Conservation (phyloP, 2,329 filamentous ascomycete genomes). For the Aspergillus vadensis region DNA sequence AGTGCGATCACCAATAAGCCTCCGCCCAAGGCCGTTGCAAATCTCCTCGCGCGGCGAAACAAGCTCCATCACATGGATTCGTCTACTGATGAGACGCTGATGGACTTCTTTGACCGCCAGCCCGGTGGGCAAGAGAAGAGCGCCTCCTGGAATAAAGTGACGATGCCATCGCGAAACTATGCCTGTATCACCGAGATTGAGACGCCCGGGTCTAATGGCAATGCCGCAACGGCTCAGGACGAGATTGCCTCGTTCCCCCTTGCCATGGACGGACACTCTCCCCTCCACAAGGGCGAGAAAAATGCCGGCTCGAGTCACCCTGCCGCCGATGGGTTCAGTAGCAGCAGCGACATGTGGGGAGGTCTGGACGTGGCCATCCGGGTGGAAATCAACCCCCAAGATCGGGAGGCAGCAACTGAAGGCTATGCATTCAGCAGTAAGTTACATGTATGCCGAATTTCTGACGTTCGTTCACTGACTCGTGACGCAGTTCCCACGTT, state of each 20-base stretch:
- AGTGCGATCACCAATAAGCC: constrained; percentile 70
- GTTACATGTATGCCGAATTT: constrained; percentile 20
- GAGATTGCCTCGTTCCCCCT: constrained; percentile 32
- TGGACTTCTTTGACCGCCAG: constrained; percentile 64
- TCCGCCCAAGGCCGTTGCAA: constrained; percentile 65
- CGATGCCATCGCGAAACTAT: constrained; percentile 73
- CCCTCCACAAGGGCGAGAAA: constrained; percentile 75
- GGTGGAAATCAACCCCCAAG: constrained; percentile 50
- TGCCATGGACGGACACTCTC: constrained; percentile 66
- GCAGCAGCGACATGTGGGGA: constrained; percentile 40
- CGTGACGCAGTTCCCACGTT: constrained; percentile 23
- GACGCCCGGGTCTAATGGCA: constrained; percentile 27
- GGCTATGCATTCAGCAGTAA: constrained; percentile 54
- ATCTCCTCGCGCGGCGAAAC: constrained; percentile 63
- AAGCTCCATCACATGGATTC: constrained; percentile 66
- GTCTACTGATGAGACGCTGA: constrained; percentile 65
- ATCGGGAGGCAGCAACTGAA: constrained; percentile 45
- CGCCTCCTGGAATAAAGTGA: constrained; percentile 74
- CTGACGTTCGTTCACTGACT: constrained; percentile 7
- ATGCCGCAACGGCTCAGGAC: constrained; percentile 12
- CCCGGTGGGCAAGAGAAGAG: constrained; percentile 64
- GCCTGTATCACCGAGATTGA: constrained; percentile 61
- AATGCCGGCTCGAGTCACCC: constrained; percentile 75
- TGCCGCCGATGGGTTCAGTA: constrained; percentile 59
- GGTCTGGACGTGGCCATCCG: constrained; percentile 49